Base-by-base conservation (phyloP, 768 basidiomycete genomes). In the Leucosporidium creatinivorum region DNA sequence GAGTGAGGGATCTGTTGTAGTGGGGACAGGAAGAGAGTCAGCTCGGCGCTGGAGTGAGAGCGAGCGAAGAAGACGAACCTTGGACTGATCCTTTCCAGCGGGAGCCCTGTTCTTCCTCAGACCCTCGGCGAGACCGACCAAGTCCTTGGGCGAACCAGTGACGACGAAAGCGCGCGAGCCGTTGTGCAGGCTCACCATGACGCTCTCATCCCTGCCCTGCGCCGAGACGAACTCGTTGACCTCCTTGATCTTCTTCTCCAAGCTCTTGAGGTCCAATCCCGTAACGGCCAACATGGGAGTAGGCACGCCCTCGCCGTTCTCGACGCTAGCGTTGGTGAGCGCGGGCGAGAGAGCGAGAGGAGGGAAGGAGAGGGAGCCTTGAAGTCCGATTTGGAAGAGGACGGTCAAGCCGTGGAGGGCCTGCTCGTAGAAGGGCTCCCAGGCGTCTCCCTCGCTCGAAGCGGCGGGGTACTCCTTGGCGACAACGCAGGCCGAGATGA, bases 321-420 rank as follows among this genome's bases (percentile, higher is more conserved):
- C 89, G 61, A 94, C 80, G 33, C 90, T 83, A 72, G 96, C 91
- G 74, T 89, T 84, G 64, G 94, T 84, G 69, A 98, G 87, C 70
- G 83, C 80, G 3, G 93, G 93, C 72, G 96, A 91, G 63, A 98
- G 80, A 1, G 93, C 85, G 63, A 93, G 84, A 48, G 93, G 82
- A 19, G 96, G 96, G 84, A 99, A 99, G 21, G 88, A 86, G 76
- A 93, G 86, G 79, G 97, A 93, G 26, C 91, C 93, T 63, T 93
- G 88, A 66, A 93, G 84, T 73, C 93, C 92, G 72, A 88, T 87
- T 80, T 86, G 93, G 83, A 98, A 94, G 25, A 96, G 84, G 86
- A 93, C 94, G 74, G 84, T 87, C 73, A 97, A 78, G 44, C 91
- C 91, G 78, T 94, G 93, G 76, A 83, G 81, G 13, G 86, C 82